These are phyloP conservation scores for Termitomyces sp. DNA, from an alignment of 768 basidiomycete genomes.

Conservation along the genomic window DNA sequence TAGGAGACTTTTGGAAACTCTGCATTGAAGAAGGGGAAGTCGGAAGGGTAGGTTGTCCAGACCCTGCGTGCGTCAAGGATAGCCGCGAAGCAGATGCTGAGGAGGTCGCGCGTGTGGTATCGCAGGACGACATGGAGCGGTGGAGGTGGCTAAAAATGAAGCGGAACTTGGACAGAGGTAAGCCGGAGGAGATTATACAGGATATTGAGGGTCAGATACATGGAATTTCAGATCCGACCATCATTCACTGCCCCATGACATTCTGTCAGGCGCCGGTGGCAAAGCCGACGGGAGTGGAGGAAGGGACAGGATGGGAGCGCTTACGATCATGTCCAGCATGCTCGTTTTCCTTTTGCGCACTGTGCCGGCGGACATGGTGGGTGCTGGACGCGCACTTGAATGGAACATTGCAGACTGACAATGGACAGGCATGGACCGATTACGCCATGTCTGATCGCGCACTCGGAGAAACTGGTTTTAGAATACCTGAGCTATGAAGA, in stretches of 20 bases:
- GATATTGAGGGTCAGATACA: not conserved
- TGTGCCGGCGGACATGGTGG: constrained; percentile 79
- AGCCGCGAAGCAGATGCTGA: constrained; percentile 57
- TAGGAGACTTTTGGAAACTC: constrained; percentile 77
- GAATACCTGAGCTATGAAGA: constrained; percentile 61
- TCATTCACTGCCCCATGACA: constrained; percentile 74
- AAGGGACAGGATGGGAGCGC: constrained; percentile 66
- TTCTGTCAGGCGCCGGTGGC: constrained; percentile 80
- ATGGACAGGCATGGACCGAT: constrained; percentile 74
- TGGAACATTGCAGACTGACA: constrained; percentile 5
- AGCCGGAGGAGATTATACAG: constrained; percentile 8
- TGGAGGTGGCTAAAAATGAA: constrained; percentile 81
- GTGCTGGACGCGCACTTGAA: constrained; percentile 8
- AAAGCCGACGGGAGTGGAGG: constrained; percentile 41
- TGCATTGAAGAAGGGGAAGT: constrained; percentile 80
- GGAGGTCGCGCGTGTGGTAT: constrained; percentile 68
- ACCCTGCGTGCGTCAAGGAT: constrained; percentile 70
- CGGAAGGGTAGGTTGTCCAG: constrained; percentile 73
- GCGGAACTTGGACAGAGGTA: constrained; percentile 66
- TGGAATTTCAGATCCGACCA: constrained; percentile 56
- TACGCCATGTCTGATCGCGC: constrained; percentile 60
- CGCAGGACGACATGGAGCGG: constrained; percentile 56
- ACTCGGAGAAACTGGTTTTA: constrained; percentile 57
- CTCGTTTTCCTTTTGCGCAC: constrained; percentile 75
- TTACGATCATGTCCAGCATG: constrained; percentile 70